Evolutionary conservation across 2,329 filamentous ascomycete species (phyloP), one percentile per base, ranked within the genome.

Genomic region (Fonsecaea nubica): DNA sequence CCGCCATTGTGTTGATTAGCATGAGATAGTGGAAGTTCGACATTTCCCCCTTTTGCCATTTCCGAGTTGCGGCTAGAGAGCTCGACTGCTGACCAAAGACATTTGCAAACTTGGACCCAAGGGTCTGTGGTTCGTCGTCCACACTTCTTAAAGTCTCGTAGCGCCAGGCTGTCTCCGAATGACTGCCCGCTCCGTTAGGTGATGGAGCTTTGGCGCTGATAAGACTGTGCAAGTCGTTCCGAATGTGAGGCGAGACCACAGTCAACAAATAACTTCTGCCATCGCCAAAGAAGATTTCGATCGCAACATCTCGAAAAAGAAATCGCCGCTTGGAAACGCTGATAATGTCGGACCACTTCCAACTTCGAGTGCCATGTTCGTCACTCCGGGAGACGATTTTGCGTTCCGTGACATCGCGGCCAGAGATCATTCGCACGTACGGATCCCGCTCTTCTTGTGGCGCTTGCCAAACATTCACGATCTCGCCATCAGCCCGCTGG

Each of bases 21-120:
- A 99, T 99, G 40, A 99, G 86, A 75, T 99, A 99, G 78, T 98
- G 93, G 74, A 99, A 99, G 77, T 99, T 99, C 13, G 94, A 98
- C 58, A 98, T 92, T 74, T 99, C 95, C 12, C 96, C 95, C 76
- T 89, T 90, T 66, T 95, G 86, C 95, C 95, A 99, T 76, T 89
- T 90, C 71, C 90, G 90, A 74, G 95, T 96, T 8, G 92, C 89
- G 9, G 93, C 92, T 71, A 93, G 93, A 77, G 90, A 91, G 0
- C 91, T 86, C 0, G 88, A 89, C 30, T 92, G 87, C 25, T 92
- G 87, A 70, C 93, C 92, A 82, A 99, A 98, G 12, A 97, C 92
- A 70, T 89, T 97, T 25, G 92, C 93, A 73, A 98, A 93, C 74
- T 94, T 94, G 13, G 92, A 93, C 0, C 94, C 92, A 42, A 99